Base-by-base conservation (phyloP, 768 basidiomycete species). In the Boletus eberwhitei region DNA sequence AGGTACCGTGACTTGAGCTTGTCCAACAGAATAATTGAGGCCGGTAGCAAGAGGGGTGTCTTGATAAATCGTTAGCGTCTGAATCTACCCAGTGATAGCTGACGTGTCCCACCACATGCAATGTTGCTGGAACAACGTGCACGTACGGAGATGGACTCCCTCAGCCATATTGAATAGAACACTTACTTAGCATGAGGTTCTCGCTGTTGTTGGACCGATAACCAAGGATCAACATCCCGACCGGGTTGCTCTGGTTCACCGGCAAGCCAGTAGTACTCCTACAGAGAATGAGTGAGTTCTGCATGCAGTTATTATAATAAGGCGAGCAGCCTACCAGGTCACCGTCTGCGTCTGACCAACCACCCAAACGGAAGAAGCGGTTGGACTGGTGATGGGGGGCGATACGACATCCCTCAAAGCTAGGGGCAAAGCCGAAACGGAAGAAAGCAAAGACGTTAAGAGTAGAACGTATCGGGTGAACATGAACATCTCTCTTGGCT, bases 351-450 rank as follows among this genome's bases (percentile, higher is more conserved):
- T 68, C 48, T 75, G 53, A 6, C 79, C 78, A 13, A 77, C 70
- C 26, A 64, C 62, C 82, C 80, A 82, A 29, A 78, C 67, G 5
- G 76, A 73, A 12, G 59, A 60, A 1, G 69, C 64, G 11, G 64
- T 68, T 16, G 82, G 81, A 54, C 68, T 75, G 39, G 73, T 74
- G 58, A 82, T 71, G 5, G 77, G 79, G 1, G 82, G 82, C 37
- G 64, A 69, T 24, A 74, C 78, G 35, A 81, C 80, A 54, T 81
- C 79, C 54, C 81, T 73, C 51, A 29, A 16, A 1, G 34, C 57
- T 11, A 78, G 45, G 39, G 77, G 77, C 16, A 69, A 54, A 22
- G 76, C 70, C 14, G 61, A 50, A 13, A 64, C 64, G 21, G 59
- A 49, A 12, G 38, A 53, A n/a, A 63, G 53, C 41, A 64, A 38